A percentile compares a stretch with the other conserved stretches of the same genome.
phyloP scores from a whole-genome alignment of 257 asterid species.

The Cruciata laevipes region DNA sequence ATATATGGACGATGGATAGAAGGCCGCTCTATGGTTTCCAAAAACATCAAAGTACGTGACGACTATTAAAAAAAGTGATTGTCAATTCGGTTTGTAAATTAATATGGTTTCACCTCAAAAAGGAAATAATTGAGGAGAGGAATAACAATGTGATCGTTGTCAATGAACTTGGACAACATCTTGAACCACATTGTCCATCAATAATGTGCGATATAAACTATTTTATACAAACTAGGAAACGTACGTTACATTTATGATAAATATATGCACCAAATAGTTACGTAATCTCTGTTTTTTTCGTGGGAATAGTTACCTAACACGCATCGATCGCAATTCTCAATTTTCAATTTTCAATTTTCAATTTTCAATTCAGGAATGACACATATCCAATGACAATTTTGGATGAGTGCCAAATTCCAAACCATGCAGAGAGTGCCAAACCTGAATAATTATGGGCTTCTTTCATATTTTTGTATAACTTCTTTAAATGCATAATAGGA shows the following conservation, averaged over 20 bases:
- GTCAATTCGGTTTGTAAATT: background rate
- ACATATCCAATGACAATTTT: background rate
- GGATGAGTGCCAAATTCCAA: background rate
- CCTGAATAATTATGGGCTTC: background rate
- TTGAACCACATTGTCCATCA: constrained; percentile 3
- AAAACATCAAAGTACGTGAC: background rate
- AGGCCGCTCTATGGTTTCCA: background rate
- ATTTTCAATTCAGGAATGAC: background rate
- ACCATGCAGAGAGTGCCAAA: no score
- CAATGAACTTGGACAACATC: constrained; percentile 8
- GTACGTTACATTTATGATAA: background rate
- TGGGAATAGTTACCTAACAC: background rate
- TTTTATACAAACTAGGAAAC: background rate
- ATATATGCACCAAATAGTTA: constrained; percentile 2
- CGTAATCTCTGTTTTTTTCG: background rate
- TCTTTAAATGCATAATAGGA: no score
- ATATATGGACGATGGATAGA: background rate
- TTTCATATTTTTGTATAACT: background rate
- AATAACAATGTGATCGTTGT: constrained; percentile 6
- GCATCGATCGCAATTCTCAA: background rate
- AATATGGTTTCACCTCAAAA: background rate
- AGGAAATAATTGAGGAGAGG: background rate
- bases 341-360: background rate
- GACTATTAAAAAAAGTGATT: background rate
- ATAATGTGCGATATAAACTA: background rate